Base-by-base conservation (phyloP, 73 alveolate species). In the Symbiodinium natans region DNA sequence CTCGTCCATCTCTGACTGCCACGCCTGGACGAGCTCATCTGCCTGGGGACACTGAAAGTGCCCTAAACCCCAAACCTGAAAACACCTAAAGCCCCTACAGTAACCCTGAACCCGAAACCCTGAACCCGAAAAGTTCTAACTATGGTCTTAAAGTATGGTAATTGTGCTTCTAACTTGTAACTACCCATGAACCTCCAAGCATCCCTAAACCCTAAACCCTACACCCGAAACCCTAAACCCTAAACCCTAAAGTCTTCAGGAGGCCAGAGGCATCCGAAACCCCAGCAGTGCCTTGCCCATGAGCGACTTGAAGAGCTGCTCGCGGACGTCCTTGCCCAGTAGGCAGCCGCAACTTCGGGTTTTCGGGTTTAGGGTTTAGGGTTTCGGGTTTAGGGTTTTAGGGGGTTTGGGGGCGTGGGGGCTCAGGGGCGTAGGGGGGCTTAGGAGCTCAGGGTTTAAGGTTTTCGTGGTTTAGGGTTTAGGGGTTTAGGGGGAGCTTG, bases 1-100 rank as follows among this genome's bases (percentile, higher is more conserved):
- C 96, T 90, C 88, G 38, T 90, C 82, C 77, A 90, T 90, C 87
- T 90, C 96, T 36, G 48, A 41, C 87, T 90, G 88, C 96, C 96
- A 90, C 33, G 96, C 96, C 17, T 25, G 3, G 39, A 90, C 96
- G 33, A 90, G 48, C 96, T 90, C 96, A 39, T 90, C 75, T 29
- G 96, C 96, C 96, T 88, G 33, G 33, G 21, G n/a, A 43, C 27
- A 13, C 33, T 21, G 8, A 59, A 8, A 59, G 77, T 10, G 15
- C 33, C 29, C 77, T 25, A 59, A 6, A 59, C 77, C 33, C 77
- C 8, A 59, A 59, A 59, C 33, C 33, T 21, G 27, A 19, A 3
- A 25, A 48, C 23, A 48, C 36, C 77, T 25, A 59, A 59, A 59
- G 8, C 77, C 33, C 33, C 27, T 13, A 46, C 59, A 6, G 21